phyloP scores from a whole-genome alignment of 2,329 filamentous ascomycete species.

The Clarireedia homoeocarpa region DNA sequence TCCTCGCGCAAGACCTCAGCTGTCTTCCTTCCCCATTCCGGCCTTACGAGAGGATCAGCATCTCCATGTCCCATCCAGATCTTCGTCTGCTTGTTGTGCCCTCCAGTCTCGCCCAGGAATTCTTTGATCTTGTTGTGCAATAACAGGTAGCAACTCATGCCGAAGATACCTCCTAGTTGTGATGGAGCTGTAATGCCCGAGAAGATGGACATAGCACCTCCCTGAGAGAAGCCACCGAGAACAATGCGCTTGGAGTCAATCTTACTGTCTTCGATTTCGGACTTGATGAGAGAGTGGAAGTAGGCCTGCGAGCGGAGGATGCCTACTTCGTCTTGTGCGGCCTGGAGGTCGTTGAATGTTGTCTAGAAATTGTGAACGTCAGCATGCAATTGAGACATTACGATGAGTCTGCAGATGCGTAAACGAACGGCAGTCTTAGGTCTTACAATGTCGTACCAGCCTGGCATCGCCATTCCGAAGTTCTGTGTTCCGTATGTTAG shows the following conservation, averaged over 20 bases:
- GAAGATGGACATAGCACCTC: constrained; percentile 80
- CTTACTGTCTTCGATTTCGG: constrained; percentile 65
- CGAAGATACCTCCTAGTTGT: constrained; percentile 83
- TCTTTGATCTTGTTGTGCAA: constrained; percentile 57
- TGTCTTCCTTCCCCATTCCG: constrained; percentile 60
- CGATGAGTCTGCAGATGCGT: background rate
- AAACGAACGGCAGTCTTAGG: constrained; percentile 21
- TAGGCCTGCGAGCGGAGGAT: constrained; percentile 67
- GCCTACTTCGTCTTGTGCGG: constrained; percentile 60
- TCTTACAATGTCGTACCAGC: constrained; percentile 75
- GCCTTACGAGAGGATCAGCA: constrained; percentile 63
- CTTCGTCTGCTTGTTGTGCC: constrained; percentile 65
- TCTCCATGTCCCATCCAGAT: constrained; percentile 89
- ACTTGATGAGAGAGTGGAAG: constrained; percentile 70
- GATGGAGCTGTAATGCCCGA: constrained; percentile 63
- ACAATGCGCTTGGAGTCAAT: constrained; percentile 80
- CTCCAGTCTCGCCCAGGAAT: constrained; percentile 42
- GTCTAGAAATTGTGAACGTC: constrained; percentile 26
- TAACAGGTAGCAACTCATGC: constrained; percentile 73
- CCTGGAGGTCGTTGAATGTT: constrained; percentile 37
- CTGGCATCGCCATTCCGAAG: constrained; percentile 72
- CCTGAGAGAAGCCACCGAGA: constrained; percentile 78
- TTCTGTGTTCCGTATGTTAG: constrained; percentile 44
- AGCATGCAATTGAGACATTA: background rate
- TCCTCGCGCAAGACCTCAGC: constrained; percentile 57